Evolutionary conservation across 2,329 filamentous ascomycete species (phyloP), one percentile per base, ranked within the genome.

Genomic region (Sporothrix protearum): DNA sequence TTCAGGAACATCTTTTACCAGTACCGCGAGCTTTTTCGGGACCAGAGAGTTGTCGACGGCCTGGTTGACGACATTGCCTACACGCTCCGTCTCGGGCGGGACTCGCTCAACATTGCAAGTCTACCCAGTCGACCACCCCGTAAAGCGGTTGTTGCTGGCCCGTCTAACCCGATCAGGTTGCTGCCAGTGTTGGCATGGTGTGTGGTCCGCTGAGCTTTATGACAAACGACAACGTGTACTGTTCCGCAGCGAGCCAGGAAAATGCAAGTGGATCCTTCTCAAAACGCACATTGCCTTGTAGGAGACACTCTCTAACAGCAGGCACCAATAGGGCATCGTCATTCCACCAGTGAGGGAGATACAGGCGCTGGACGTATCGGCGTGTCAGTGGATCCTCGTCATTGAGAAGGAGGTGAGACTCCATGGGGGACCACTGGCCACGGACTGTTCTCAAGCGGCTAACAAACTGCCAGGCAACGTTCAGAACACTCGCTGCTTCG

Each of bases 1-100:
- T 4, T 10, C n/a, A 95, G 92, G 73, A 92, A 92, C 76, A 89
- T 96, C 3, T 96, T 90, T 79, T 96, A 96, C 77, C 88, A 92
- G 76, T 86, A 94, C 75, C 88, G 90, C 4, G 85, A 88, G 10
- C 82, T 96, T 0, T 96, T 96, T 76, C 84, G 85, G 25, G 89
- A 84, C 67, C 93, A 96, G 78, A 78, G 80, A 19, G 83, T 88
- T 16, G 91, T 96, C 0, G 90, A 96, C 77, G 84, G 85, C 39
- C 87, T 92, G 61, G 87, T 96, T 0, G 91, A 96, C 76, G 89
- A 92, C 74, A 81, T 96, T 47, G 91, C 92, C 0, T 88, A 85
- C 71, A 93, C 91, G 0, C 85, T 96, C 19, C 85, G 85, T 0
- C 81, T 92, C 9, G 83, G 87, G 6, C 86, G 93, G 45, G 84